phyloP scores from a whole-genome alignment of 2,329 filamentous ascomycete genomes.

The Neodidymelliopsis sp. region DNA sequence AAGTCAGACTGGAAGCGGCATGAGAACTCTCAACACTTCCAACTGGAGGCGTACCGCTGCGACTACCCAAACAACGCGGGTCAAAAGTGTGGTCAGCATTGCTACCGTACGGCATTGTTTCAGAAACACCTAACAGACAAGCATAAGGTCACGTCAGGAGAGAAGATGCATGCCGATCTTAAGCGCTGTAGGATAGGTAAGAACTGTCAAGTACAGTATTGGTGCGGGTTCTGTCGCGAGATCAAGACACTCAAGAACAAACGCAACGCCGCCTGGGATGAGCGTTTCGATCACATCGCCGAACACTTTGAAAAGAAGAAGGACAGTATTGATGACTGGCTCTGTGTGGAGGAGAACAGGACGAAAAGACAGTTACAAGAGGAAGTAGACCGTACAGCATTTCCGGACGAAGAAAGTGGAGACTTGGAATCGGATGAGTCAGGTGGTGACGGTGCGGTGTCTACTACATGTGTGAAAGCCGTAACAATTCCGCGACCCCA shows the following conservation, averaged over 20 bases:
- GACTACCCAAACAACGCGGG: conserved; percentile 35
- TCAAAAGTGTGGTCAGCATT: conserved; percentile 64
- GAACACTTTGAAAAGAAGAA: conserved; percentile 68
- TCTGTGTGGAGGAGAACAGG: conserved; percentile 50
- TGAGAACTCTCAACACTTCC: conserved; percentile 79
- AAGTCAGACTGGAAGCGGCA: conserved; percentile 96
- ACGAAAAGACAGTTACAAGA: conserved; percentile 40
- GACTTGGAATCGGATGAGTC: conserved; percentile 1
- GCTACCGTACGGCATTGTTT: conserved; percentile 67
- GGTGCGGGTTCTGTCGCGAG: conserved; percentile 82
- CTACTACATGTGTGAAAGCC: no score
- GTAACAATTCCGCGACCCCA: no score
- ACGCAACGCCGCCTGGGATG: conserved; percentile 65
- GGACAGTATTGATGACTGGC: conserved; percentile 65
- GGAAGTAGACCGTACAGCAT: conserved; percentile 27
- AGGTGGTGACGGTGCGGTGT: background rate
- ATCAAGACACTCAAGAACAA: conserved; percentile 61
- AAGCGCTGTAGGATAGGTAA: conserved; percentile 67
- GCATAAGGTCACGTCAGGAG: conserved; percentile 51
- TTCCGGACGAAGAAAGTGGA: conserved; percentile 21
- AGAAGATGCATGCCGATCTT: conserved; percentile 51
- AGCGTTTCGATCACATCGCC: conserved; percentile 78
- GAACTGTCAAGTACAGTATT: conserved; percentile 73
- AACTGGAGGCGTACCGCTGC: conserved; percentile 77
- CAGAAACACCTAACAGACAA: conserved; percentile 65